Conservation (phyloP, 139 green algal species). For the Pleodorina starrii region DNA sequence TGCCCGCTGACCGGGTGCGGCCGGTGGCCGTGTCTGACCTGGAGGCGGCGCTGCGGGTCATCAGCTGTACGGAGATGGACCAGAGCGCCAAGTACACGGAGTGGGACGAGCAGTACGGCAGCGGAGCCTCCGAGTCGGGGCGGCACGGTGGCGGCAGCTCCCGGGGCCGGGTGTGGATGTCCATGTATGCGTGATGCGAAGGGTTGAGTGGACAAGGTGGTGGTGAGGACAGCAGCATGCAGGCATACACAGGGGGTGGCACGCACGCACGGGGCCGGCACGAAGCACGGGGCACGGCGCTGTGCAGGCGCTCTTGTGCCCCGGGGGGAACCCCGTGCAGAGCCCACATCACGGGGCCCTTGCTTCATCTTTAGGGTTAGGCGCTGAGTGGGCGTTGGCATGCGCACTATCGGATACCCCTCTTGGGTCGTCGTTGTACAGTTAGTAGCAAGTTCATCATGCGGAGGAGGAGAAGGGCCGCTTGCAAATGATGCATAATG, state of each 20-base stretch:
- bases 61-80: constrained; percentile 54
- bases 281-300: too few relatives aligned
- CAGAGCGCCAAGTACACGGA: constrained; percentile 36
- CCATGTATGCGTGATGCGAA: constrained; percentile 21
- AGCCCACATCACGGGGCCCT: too few relatives aligned
- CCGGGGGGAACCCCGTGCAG: too few relatives aligned
- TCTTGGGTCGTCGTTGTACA: too few relatives aligned
- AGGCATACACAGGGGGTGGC: not conserved
- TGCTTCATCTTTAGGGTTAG: too few relatives aligned
- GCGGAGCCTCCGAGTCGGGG: constrained; percentile 20
- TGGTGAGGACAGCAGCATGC: not conserved
- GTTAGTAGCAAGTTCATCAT: too few relatives aligned
- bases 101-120: constrained; percentile 58
- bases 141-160: not conserved
- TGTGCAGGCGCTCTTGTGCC: too few relatives aligned
- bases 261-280: too few relatives aligned
- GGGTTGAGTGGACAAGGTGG: not conserved
- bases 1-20: constrained; percentile 14
- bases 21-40: constrained; percentile 39
- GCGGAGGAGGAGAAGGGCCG: too few relatives aligned
- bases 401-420: too few relatives aligned
- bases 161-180: not conserved
- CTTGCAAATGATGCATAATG: too few relatives aligned
- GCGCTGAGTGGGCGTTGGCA: too few relatives aligned
- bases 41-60: constrained; percentile 49